phyloP scores from a whole-genome alignment of 106 monocot species.

The Acanthochlamys bracteata region DNA sequence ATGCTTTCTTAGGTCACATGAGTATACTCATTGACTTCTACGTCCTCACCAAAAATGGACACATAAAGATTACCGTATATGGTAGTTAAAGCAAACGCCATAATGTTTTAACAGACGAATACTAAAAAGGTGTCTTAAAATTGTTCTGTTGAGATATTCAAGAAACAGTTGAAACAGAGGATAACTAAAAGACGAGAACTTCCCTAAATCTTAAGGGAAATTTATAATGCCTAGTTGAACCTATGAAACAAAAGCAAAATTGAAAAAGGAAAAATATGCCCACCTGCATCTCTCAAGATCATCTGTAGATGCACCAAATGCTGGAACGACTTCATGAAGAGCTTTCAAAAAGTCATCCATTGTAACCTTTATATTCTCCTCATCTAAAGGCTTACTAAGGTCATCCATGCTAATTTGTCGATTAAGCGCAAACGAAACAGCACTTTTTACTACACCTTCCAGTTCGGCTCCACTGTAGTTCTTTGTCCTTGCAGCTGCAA shows the following conservation, averaged over 20 bases:
- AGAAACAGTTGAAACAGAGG: too few species aligned
- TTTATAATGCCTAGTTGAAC: background rate
- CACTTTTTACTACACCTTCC: conserved; percentile 99
- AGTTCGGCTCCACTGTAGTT: conserved; percentile 98
- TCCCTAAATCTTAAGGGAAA: background rate
- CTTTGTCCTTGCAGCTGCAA: conserved; percentile 88
- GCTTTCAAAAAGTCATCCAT: conserved; percentile 94
- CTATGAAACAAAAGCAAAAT: background rate
- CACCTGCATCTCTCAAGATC: conserved; percentile 91
- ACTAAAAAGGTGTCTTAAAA: too few species aligned
- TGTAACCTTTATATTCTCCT: conserved; percentile 90
- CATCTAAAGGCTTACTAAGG: conserved; percentile 86
- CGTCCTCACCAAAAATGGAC: too few species aligned
- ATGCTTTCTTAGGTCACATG: too few species aligned
- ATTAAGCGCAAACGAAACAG: conserved; percentile 87
- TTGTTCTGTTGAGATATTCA: too few species aligned
- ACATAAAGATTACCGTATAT: too few species aligned
- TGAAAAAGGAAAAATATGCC: background rate
- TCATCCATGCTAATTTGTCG: conserved; percentile 94
- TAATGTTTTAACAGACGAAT: too few species aligned
- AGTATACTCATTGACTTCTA: too few species aligned
- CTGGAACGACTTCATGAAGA: conserved; percentile 75
- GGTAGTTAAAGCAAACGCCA: too few species aligned
- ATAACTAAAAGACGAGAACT: too few species aligned
- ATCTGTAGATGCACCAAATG: conserved; percentile 95